Conservation (phyloP, 225 moss, liverwort and hornwort genomes). For the Bryum argenteum region DNA sequence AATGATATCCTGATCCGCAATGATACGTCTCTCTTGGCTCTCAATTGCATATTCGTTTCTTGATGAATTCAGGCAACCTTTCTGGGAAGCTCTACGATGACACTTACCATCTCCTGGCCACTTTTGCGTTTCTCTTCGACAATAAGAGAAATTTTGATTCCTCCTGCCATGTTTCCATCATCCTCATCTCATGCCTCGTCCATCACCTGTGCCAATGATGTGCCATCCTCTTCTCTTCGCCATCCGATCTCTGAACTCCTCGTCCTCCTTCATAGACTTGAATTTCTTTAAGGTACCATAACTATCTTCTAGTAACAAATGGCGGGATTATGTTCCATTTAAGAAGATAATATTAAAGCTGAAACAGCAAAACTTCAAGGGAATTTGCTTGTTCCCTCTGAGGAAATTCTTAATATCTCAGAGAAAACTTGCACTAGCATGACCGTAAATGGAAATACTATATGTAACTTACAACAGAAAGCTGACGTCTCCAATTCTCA, state of each 20-base stretch:
- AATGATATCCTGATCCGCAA: background rate
- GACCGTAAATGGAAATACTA: background rate
- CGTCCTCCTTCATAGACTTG: conserved; percentile 9
- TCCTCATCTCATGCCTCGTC: conserved; percentile 20
- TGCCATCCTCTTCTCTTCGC: conserved; percentile 21
- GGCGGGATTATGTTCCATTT: conserved; percentile 14
- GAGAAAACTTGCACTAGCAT: conserved; percentile 4
- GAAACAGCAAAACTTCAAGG: conserved; percentile 12
- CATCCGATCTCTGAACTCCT: conserved; percentile 15
- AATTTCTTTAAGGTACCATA: conserved; percentile 25
- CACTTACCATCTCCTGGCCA: conserved; percentile 20
- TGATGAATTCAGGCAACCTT: conserved; percentile 23
- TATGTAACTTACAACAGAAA: conserved; percentile 14
- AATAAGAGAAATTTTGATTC: conserved; percentile 20
- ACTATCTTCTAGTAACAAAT: conserved; percentile 22
- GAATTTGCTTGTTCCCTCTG: background rate
- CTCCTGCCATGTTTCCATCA: conserved; percentile 26
- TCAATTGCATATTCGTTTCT: conserved; percentile 21
- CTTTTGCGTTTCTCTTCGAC: conserved; percentile 23
- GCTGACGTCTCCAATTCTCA: conserved; percentile 24
- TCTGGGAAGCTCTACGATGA: conserved; percentile 27
- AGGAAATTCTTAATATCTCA: background rate
- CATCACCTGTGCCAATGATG: conserved; percentile 23
- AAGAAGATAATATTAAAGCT: background rate
- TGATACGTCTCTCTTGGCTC: conserved; percentile 12